Conservation (phyloP, 2,329 filamentous ascomycete species). For the Bipolaris cookei region DNA sequence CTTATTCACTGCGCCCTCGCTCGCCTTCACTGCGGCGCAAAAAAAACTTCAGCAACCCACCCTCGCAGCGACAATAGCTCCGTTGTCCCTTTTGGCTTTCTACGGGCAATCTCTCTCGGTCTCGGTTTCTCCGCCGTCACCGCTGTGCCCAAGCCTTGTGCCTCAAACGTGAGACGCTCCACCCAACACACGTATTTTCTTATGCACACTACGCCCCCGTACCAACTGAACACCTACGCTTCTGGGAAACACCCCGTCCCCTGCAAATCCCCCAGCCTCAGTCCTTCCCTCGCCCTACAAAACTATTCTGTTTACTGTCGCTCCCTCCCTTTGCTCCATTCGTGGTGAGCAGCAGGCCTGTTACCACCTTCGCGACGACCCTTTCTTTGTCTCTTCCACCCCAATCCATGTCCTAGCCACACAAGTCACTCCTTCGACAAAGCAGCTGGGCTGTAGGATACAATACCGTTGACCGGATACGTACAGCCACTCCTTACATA, state of each 20-base stretch:
- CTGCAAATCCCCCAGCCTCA: slow-evolving; percentile 20
- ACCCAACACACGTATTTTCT: slow-evolving; percentile 27
- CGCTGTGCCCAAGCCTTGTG: slow-evolving; percentile 34
- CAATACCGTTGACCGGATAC: slow-evolving; percentile 45
- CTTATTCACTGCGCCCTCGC: slow-evolving; percentile 8
- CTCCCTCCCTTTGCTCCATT: slow-evolving; percentile 35
- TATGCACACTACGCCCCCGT: slow-evolving; percentile 39
- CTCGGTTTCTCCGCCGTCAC: slow-evolving; percentile 29
- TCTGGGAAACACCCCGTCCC: slow-evolving; percentile 14
- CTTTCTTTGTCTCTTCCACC: slow-evolving; percentile 18
- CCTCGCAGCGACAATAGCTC: slow-evolving; percentile 6
- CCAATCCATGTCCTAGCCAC: slow-evolving; percentile 35
- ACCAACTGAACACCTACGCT: slow-evolving; percentile 21
- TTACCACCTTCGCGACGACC: slow-evolving; percentile 37
- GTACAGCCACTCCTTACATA: slow-evolving; percentile 24
- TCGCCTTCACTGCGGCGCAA: slow-evolving; percentile 26
- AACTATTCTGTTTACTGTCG: slow-evolving; percentile 33
- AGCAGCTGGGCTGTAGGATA: slow-evolving; percentile 46
- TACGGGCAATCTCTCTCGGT: slow-evolving; percentile 15
- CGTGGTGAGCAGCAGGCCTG: slow-evolving; percentile 50
- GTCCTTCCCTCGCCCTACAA: slow-evolving; percentile 25
- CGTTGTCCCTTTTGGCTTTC: slow-evolving; percentile 21
- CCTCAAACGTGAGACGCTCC: slow-evolving; percentile 42
- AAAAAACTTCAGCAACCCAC: slow-evolving; percentile 20
- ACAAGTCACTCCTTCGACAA: slow-evolving; percentile 40